These are phyloP conservation scores for Schwanniomyces occidentalis DNA, from an alignment of 805 yeast species.

Conservation along the genomic window DNA sequence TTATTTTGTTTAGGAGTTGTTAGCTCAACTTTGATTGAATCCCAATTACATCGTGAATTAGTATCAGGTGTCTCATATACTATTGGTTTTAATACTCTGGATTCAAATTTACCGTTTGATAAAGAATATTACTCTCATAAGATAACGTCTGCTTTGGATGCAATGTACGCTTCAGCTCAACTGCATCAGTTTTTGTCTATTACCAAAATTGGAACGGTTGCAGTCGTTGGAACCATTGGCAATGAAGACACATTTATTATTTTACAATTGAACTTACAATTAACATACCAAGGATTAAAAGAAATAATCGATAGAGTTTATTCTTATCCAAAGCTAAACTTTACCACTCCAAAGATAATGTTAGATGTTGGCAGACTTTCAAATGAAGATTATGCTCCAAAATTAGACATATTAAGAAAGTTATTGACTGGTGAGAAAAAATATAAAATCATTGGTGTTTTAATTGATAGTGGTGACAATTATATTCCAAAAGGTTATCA, in stretches of 20 bases:
- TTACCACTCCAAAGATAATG: conserved; percentile 22
- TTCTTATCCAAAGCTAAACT: conserved; percentile 13
- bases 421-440: conserved; percentile 17
- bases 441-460: conserved; percentile 32
- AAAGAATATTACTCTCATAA: conserved; percentile 29
- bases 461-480: conserved; percentile 42
- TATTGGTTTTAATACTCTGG: conserved; percentile 43
- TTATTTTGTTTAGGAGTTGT: conserved; percentile 46
- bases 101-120: conserved; percentile 15
- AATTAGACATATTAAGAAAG: conserved; percentile 10
- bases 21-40: conserved; percentile 44
- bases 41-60: conserved; percentile 51
- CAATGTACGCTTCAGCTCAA: conserved; percentile 43
- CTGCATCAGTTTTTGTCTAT: conserved; percentile 51
- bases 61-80: conserved; percentile 53
- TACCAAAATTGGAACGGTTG: conserved; percentile 48
- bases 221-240: conserved; percentile 51
- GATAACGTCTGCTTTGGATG: conserved; percentile 42
- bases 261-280: conserved; percentile 23
- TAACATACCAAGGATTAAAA: conserved; percentile 14
- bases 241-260: conserved; percentile 51
- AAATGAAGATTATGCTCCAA: conserved; percentile 14
- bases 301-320: conserved; percentile 15
- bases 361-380: conserved; percentile 28
- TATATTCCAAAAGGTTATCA: conserved; percentile 19